phyloP scores from a whole-genome alignment of 2,329 filamentous ascomycete species.

The Ophiostoma fasciatum region DNA sequence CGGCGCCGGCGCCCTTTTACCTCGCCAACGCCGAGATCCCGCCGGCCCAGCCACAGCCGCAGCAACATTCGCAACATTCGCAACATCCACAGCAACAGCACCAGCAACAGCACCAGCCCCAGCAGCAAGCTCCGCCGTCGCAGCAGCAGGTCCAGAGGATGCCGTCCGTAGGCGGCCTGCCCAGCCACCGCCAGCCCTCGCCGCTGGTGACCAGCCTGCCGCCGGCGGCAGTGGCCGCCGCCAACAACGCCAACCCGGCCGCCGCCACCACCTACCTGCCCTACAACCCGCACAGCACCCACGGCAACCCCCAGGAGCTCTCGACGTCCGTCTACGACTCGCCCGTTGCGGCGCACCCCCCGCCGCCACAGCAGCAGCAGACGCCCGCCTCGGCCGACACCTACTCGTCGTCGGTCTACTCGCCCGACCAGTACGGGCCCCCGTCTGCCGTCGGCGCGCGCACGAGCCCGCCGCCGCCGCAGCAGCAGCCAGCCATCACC shows the following conservation, averaged over 20 bases:
- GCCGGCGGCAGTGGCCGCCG: constrained; percentile 2
- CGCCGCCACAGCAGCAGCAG: not conserved
- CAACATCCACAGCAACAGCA: constrained; percentile 3
- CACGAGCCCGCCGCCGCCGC: constrained; percentile 15
- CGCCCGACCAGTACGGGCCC: constrained; percentile 29
- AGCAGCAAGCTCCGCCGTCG: not conserved
- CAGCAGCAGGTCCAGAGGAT: constrained; percentile 28
- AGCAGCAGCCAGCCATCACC: constrained; percentile 17
- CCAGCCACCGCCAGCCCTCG: constrained; percentile 29
- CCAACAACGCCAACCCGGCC: not conserved
- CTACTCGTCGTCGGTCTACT: constrained; percentile 33
- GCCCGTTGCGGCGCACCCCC: constrained; percentile 44
- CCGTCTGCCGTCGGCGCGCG: constrained; percentile 15
- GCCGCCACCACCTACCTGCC: constrained; percentile 26
- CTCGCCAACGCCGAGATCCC: constrained; percentile 43
- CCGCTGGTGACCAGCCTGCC: constrained; percentile 35
- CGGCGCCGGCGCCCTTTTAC: constrained; percentile 52
- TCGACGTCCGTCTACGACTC: constrained; percentile 67
- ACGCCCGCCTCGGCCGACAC: constrained; percentile 24
- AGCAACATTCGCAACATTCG: constrained; percentile 1
- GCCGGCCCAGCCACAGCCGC: constrained; percentile 12
- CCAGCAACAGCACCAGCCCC: constrained; percentile 1
- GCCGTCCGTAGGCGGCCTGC: constrained; percentile 27
- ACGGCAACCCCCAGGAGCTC: constrained; percentile 61
- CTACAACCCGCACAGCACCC: constrained; percentile 43